Evolutionary conservation across 192 early-diverging fungal species (phyloP).

Genomic region (Radiomyces spectabilis): DNA sequence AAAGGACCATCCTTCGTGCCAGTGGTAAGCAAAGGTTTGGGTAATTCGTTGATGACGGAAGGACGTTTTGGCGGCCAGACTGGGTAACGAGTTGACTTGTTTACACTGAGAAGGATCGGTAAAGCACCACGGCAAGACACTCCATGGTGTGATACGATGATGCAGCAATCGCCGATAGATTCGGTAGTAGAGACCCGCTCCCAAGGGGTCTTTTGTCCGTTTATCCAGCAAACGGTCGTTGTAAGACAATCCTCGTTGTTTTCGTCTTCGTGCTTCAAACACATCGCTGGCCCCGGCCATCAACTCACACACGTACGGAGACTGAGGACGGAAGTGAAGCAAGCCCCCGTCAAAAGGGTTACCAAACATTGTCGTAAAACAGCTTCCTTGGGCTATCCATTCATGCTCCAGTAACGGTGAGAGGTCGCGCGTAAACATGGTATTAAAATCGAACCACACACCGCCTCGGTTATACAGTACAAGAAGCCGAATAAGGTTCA

Average conservation of each 20-base stretch:
- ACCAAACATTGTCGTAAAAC: constrained; percentile 17
- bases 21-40: constrained; percentile 21
- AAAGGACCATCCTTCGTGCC: constrained; percentile 6
- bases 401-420: constrained; percentile 29
- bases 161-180: constrained; percentile 18
- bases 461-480: constrained; percentile 26
- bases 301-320: constrained; percentile 26
- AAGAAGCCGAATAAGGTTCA: constrained; percentile 14
- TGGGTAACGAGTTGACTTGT: constrained; percentile 16
- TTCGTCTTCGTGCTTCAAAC: neutral
- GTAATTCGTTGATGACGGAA: constrained; percentile 5
- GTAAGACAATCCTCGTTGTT: neutral
- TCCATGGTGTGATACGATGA: constrained; percentile 18
- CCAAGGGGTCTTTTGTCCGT: constrained; percentile 5
- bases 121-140: constrained; percentile 30
- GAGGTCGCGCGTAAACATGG: constrained; percentile 24
- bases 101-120: constrained; percentile 21
- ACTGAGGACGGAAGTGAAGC: constrained; percentile 16
- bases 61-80: neutral
- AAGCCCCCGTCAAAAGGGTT: constrained; percentile 21
- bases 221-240: too few relatives aligned
- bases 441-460: constrained; percentile 26
- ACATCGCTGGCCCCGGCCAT: constrained; percentile 4
- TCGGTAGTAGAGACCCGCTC: constrained; percentile 10
- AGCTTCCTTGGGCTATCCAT: constrained; percentile 30